A percentile compares a stretch with the other conserved stretches of the same genome.
Evolutionary conservation across 257 asterid species (phyloP).

Genomic region (Oldenlandia corymbosa): DNA sequence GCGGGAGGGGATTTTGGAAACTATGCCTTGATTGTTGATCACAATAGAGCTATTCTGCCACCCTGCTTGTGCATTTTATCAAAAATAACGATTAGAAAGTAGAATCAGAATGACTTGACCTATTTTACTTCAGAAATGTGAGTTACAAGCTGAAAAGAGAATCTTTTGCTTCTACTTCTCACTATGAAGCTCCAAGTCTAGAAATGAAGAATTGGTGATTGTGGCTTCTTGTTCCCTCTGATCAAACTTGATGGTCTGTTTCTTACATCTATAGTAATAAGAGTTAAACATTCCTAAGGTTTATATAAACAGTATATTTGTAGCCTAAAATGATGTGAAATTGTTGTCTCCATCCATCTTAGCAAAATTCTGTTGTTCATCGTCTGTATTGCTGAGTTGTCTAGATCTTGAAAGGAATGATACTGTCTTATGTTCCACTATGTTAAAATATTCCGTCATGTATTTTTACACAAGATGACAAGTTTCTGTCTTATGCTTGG

Average conservation of each 20-base stretch:
- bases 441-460: background rate
- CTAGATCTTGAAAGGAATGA: background rate
- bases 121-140: no score
- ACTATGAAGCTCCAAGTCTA: no score
- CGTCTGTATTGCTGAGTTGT: background rate
- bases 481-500: background rate
- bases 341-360: background rate
- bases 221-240: background rate
- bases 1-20: background rate
- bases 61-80: no score
- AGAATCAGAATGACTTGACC: no score
- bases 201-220: background rate
- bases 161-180: no score
- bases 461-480: background rate
- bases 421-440: background rate
- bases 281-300: constrained; percentile 1
- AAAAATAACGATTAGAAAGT: no score
- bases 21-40: no score
- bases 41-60: no score
- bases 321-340: background rate
- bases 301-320: background rate
- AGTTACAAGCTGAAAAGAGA: no score
- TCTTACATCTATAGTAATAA: no score
- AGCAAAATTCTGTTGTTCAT: background rate
- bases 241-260: background rate